Evolutionary conservation across 306 rosid species (phyloP), one percentile per base, ranked within the genome.

Genomic region (Datisca glomerata): DNA sequence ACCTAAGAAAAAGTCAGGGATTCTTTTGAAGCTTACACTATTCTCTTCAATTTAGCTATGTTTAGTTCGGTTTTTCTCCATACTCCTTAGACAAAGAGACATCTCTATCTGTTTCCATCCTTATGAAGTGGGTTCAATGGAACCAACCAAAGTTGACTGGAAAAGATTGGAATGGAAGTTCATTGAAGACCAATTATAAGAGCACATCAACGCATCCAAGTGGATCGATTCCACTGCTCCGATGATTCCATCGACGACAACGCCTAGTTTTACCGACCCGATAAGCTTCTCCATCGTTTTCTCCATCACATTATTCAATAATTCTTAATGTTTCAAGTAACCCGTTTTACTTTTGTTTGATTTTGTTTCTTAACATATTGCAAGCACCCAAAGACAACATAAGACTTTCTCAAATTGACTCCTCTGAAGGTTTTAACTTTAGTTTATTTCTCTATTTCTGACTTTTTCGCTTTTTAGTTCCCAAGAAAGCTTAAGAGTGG

Each of bases 141-240:
- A 89, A 61, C 93, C 97, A 11, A 89, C 93, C 27, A 89, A 80
- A 51, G 74, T 89, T 24, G 94, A 89, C 43, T 89, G 97, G 97
- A 79, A 83, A 60, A 63, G 61, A 70, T 2, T 83, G 6, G 94
- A 89, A 33, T 89, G 85, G 71, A 74, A 41, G 24, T 89, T 83
- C 56, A 78, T 66, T 0, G 91, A 74, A 53, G 97, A 89, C 38
- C 73, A 76, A 19, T 56, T 64, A 12, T 89, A 62, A 58, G 97
- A 89, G 55, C 66, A 83, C 61, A 72, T 89, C 23, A 80, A 80
- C 46, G 97, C 97, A 4, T 94, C 97, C 45, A 79, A 89, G 45
- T 89, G 85, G 82, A 64, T 89, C 47, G 97, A 89, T 59, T 83
- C 83, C 76, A 74, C 62, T 61, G 79, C 51, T 64, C 73, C 6